These are phyloP conservation scores for Daucus carota DNA, from an alignment of 129 eudicot species.

Conservation along the genomic window DH1_v3.0 NC_030382.2:30896001-30896500, in stretches of 20 bases:
- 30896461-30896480: slow-evolving; percentile 92
- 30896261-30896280: slow-evolving; percentile 90
- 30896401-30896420: slow-evolving; percentile 69
- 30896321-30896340: slow-evolving; percentile 56
- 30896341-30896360: background rate
- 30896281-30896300: slow-evolving; percentile 85
- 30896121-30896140: too few species aligned
- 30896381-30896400: slow-evolving; percentile 6
- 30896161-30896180: too few species aligned
- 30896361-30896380: background rate
- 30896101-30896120: too few species aligned
- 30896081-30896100: too few species aligned
- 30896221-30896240: background rate
- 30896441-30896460: slow-evolving; percentile 97
- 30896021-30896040: too few species aligned
- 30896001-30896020: too few species aligned
- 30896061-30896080: too few species aligned
- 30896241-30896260: slow-evolving; percentile 9
- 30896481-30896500: slow-evolving; percentile 75
- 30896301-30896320: slow-evolving; percentile 94
- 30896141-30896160: too few species aligned
- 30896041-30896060: too few species aligned
- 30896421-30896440: slow-evolving; percentile 88
- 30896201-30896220: background rate
- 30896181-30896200: too few species aligned